Evolutionary conservation across 163 green algal species (phyloP), one percentile per base, ranked within the genome.

Genomic region (Volvox carteri): DNA sequence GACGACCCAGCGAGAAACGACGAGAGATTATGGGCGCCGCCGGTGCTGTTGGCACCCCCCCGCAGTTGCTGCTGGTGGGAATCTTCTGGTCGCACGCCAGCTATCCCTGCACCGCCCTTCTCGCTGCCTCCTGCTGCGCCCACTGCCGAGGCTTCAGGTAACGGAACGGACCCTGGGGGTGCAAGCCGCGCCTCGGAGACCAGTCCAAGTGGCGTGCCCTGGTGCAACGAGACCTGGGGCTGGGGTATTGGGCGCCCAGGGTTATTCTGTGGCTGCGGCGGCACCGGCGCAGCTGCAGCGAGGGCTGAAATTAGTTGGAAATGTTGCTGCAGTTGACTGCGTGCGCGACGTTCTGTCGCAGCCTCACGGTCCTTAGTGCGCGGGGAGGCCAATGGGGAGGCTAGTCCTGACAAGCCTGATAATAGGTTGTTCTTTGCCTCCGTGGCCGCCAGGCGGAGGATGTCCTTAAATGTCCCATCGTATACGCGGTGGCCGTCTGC

Each of bases 401-500:
- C 50, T 2, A 88, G 67, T 7, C 48, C 52, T 12, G 52, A 30
- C 4, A 81, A 14, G 28, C 67, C 28, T 2, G 48, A 60, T 21
- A 80, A 14, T 6, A 88, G 14, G 5, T 37, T 72, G 68, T 88
- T 88, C 83, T 88, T 88, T 23, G 68, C 83, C 14, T 88, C 83
- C 4, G 35, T 37, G 14, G 37, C 68, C 8, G 35, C 83, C 4
- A 88, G 48, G 14, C 50, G 48, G 11, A 86, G 30, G 16, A 90
- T 74, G 44, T 90, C 85, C 14, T 70, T 78, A 33, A 90, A 30
- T 21, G 23, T 44, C 16, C 85, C 85, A 25, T 90, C 85, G 73
- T 90, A 90, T n/a, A 85, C 74, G 2, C 85, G 85, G 33, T 90
- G 74, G 7, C 85, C 85, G 85, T 90, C 85, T 2, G 42, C 23